Evolutionary conservation across 345 rosid species (phyloP), one percentile per base, ranked within the genome.

Genomic region (Luvunga scandens): DNA sequence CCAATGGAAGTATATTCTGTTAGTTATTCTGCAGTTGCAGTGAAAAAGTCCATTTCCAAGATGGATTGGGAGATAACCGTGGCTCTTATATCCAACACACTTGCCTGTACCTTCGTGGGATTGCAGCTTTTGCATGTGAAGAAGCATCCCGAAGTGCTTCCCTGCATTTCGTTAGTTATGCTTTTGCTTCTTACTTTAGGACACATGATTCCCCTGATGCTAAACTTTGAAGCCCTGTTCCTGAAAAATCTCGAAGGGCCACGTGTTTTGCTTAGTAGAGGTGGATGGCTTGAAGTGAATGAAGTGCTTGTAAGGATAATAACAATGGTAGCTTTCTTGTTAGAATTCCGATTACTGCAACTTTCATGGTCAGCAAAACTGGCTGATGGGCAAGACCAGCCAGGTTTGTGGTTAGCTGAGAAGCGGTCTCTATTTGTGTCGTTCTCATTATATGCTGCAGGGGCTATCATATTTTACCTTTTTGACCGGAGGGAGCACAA

Each of bases 61-160:
- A 80, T 84, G 85, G 87, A 90, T 85, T 30, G 84, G 72, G 92
- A 90, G 88, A 80, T 87, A 34, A 25, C 10, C 45, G 62, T 89
- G 77, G 86, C 75, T 68, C 79, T 88, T 28, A 71, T 85, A 42
- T 83, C 89, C 31, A 81, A 80, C 71, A 88, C 89, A 36, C 73
- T 87, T 56, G 38, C 79, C 18, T 88, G 91, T 81, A 9, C 87
- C 33, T 85, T 83, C 50, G 67, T 84, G 16, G 85, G 77, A 12
- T 31, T 79, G 76, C 94, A 90, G 66, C 84, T 90, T 39, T 74
- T 77, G 30, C 86, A 87, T 66, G 86, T 75, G 79, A 86, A 79
- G 69, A 82, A 71, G 80, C 79, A 83, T 60, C 86, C 85, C 0
- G 81, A 80, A 33, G 79, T 81, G 61, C 81, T 87, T 45, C 88